Conservation (phyloP, 2,329 filamentous ascomycete species). For the Talaromyces sp. region DNA sequence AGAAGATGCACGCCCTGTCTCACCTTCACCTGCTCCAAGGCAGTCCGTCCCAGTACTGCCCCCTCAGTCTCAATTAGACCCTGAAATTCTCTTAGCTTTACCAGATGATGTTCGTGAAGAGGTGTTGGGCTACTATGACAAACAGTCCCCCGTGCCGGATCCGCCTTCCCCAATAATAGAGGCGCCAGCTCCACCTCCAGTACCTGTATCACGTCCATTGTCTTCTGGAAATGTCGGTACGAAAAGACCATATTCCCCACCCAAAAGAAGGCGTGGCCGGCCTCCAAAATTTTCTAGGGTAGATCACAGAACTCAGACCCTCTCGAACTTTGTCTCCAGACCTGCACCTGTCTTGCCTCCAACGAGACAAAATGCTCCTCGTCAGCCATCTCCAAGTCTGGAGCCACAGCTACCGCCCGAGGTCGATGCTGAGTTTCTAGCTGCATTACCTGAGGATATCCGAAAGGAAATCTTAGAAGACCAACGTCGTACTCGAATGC, state of each 20-base stretch:
- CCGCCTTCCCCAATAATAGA: slow-evolving; percentile 6
- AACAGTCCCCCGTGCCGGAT: slow-evolving; percentile 29
- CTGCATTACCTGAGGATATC: slow-evolving; percentile 80
- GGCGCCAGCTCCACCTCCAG: slow-evolving; percentile 35
- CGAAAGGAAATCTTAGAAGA: slow-evolving; percentile 77
- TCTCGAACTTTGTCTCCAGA: slow-evolving; percentile 22
- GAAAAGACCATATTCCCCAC: slow-evolving; percentile 61
- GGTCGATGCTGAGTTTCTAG: slow-evolving; percentile 73
- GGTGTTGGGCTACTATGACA: slow-evolving; percentile 70
- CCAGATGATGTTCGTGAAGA: slow-evolving; percentile 86
- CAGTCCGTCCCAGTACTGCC: slow-evolving; percentile 50
- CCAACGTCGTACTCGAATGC: slow-evolving; percentile 64
- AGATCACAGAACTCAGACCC: not conserved
- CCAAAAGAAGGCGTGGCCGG: slow-evolving; percentile 64
- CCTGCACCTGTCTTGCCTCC: slow-evolving; percentile 17
- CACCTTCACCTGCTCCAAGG: slow-evolving; percentile 32
- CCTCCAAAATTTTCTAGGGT: slow-evolving; percentile 56
- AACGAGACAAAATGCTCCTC: slow-evolving; percentile 14
- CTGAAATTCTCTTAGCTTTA: slow-evolving; percentile 78
- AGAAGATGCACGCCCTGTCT: slow-evolving; percentile 28
- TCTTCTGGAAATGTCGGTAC: slow-evolving; percentile 31
- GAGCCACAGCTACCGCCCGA: slow-evolving; percentile 33
- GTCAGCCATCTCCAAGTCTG: slow-evolving; percentile 30
- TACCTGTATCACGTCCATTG: slow-evolving; percentile 52
- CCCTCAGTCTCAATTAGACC: slow-evolving; percentile 77